Evolutionary conservation across 768 basidiomycete species (phyloP), one percentile per base, ranked within the genome.

Genomic region (Neoboletus brunneissimus): DNA sequence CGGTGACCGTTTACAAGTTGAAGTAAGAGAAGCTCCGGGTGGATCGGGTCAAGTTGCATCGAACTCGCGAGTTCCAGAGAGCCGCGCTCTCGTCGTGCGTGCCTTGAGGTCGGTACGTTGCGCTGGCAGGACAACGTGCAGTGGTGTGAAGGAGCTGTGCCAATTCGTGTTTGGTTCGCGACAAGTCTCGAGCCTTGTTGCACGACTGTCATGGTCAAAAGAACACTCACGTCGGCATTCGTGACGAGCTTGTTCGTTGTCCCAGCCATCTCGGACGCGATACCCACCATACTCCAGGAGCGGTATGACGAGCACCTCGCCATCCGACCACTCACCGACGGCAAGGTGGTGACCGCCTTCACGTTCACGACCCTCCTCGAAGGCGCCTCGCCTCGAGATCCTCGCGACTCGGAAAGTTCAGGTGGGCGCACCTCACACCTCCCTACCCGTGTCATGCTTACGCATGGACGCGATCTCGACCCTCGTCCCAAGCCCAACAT

Each of bases 301-400:
- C 53, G 44, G 9, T 84, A 79, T 59, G 52, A 67, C 40, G 87
- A 89, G 71, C 64, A 73, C 25, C 77, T 89, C 15, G 67, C 71
- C 1, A 61, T 89, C 15, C 75, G 77, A 34, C 81, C 91, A 0
- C 79, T 97, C 34, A 76, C 79, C 7, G 91, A 98, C 68, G 96
- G 95, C 48, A 89, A 86, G 67, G 84, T 98, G 38, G 80, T 83
- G 0, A 81, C 92, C 1, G 79, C 80, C 31, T 97, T 98, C 75
- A 80, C 86, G 1, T 98, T 98, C 72, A 84, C 75, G 27, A 91
- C 88, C 0, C 55, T 83, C 13, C 68, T 87, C 47, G 72, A 76
- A 43, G 80, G 76, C n/a, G 78, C 76, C 7, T 68, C 73, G 18
- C 88, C 85, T 40, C 72, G 85, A 62, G 74, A 85, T 63, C 85